Evolutionary conservation across 768 basidiomycete genomes (phyloP).

Genomic region (Dioszegia crocea): DNA sequence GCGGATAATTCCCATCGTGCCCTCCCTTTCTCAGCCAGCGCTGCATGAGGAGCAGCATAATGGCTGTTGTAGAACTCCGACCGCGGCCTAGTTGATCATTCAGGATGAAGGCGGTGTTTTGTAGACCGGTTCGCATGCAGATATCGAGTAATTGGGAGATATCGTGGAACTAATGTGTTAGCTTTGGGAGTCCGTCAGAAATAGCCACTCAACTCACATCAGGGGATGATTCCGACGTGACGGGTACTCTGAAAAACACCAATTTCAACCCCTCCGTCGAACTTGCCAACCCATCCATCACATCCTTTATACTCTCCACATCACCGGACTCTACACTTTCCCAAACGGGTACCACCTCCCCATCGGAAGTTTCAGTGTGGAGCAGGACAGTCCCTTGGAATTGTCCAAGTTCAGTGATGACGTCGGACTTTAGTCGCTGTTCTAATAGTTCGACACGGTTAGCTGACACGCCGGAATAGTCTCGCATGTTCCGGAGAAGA

Average conservation of each 20-base stretch:
- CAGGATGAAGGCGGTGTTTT: slow-evolving; percentile 70
- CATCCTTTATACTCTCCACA: slow-evolving; percentile 77
- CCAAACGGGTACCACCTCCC: slow-evolving; percentile 89
- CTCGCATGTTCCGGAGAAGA: slow-evolving; percentile 78
- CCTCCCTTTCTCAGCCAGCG: slow-evolving; percentile 60
- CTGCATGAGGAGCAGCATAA: slow-evolving; percentile 75
- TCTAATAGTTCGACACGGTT: slow-evolving; percentile 84
- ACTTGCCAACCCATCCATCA: slow-evolving; percentile 60
- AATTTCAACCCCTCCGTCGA: slow-evolving; percentile 58
- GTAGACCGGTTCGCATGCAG: slow-evolving; percentile 64
- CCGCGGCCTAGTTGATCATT: slow-evolving; percentile 92
- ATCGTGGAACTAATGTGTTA: slow-evolving; percentile 38
- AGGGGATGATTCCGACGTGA: slow-evolving; percentile 73
- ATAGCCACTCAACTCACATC: slow-evolving; percentile 44
- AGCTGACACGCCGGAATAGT: slow-evolving; percentile 92
- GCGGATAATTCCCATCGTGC: not conserved
- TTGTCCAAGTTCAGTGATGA: slow-evolving; percentile 70
- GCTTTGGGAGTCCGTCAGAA: not conserved
- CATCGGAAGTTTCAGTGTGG: slow-evolving; percentile 82
- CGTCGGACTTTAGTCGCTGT: slow-evolving; percentile 81
- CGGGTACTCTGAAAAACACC: slow-evolving; percentile 77
- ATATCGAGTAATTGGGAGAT: slow-evolving; percentile 62
- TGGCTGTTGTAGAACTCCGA: slow-evolving; percentile 84
- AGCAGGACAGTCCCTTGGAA: slow-evolving; percentile 83
- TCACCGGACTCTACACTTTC: slow-evolving; percentile 72